Base-by-base conservation (phyloP, 441 rosid species). In the Brassica hybrid region DNA sequence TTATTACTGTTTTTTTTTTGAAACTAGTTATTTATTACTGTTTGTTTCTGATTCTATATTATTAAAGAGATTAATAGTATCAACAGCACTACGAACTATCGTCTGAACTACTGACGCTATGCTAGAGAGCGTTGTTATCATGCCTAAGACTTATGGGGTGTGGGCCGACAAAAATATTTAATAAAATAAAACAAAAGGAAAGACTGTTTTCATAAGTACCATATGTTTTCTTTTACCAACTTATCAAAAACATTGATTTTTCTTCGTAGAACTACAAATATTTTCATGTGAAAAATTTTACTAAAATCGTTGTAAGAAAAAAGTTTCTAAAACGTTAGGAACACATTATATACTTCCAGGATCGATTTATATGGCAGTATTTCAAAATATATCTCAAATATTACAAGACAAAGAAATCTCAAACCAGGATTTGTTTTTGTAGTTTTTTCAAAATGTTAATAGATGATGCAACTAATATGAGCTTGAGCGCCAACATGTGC, bases 81-180 rank as follows among this genome's bases (percentile, higher is more conserved):
- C 65, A 13, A 27, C 5, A 25, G 13, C 65, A 61, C 65, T n/a
- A n/a, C 65, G 36, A 61, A 6, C 18, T 61, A 61, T 27, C 18
- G 5, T 60, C 65, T 60, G 65, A 61, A 61, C 38, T 13, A 61
- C 65, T 27, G 64, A 23, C 12, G 64, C 64, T 25, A 27, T 25
- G 38, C 65, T 60, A 25, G 17, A 25, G n/a, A 23, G 65, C 38
- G 27, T 2, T 25, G 17, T 25, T 25, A 25, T 6, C 65, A 60
- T 60, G 65, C 36, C 17, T 25, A 19, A 8, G 58, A 52, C 58
- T 52, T 58, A 1, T 60, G 8, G 64, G 34, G 65, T 58, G 32
- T 60, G 27, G 19, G 65, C 65, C 38, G 9, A 6, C 32, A 25
- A 25, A 25, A 21, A 5, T 56, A 56, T 17, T 54, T 56, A 56